Evolutionary conservation across 169 alveolate genomes (phyloP).

Genomic region (Neospora caninum): DNA sequence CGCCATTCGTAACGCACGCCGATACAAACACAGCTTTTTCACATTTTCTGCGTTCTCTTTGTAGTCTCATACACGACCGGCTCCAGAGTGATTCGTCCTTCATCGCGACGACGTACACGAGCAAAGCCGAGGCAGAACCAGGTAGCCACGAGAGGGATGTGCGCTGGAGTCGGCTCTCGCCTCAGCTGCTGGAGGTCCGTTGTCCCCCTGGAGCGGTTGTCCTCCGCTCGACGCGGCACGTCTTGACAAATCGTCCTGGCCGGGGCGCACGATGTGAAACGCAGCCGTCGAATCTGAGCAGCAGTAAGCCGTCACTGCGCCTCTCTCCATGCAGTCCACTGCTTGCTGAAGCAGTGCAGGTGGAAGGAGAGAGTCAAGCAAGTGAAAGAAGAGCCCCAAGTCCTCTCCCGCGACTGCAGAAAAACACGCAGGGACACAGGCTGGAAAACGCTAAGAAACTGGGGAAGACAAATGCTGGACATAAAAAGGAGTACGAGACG

Average conservation of each 20-base stretch:
- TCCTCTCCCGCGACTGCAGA: conserved; percentile 20
- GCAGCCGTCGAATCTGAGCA: neutral
- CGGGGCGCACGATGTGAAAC: neutral
- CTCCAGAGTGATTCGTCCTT: too few relatives aligned
- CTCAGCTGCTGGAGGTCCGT: neutral
- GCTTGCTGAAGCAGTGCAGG: conserved; percentile 34
- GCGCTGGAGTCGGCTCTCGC: neutral
- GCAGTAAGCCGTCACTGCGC: neutral
- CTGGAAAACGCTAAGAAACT: too few relatives aligned
- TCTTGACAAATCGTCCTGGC: neutral
- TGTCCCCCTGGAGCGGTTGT: neutral
- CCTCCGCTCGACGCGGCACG: neutral
- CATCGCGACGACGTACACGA: neutral
- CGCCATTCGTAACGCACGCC: too few relatives aligned
- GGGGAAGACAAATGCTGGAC: too few relatives aligned
- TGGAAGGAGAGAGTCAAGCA: conserved; percentile 13
- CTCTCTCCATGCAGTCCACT: conserved; percentile 14
- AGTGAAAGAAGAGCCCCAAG: neutral
- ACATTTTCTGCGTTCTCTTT: too few relatives aligned
- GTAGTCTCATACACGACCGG: too few relatives aligned
- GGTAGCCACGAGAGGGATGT: neutral
- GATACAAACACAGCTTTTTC: too few relatives aligned
- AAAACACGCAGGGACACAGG: neutral
- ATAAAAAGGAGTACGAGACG: too few relatives aligned
- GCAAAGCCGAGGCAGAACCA: neutral